Conservation (phyloP, 208 protist species). For the Tritrichomonas foetus region DNA sequence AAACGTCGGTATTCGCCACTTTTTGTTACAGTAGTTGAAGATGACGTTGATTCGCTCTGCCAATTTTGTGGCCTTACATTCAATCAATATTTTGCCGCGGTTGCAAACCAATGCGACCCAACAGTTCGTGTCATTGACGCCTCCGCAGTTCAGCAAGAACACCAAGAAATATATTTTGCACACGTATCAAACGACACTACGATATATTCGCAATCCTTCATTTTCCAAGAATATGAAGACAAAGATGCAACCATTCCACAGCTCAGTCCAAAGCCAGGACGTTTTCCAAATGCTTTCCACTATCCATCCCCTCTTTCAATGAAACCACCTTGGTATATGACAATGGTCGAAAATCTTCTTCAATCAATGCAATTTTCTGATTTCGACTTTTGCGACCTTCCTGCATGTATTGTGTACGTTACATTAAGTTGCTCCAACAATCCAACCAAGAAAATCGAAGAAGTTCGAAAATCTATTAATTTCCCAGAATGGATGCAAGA, state of each 20-base stretch:
- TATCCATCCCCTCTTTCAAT: not conserved
- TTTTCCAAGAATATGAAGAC: not conserved
- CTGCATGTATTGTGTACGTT: not conserved
- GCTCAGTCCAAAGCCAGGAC: not conserved
- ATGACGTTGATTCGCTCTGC: not conserved
- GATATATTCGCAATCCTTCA: not conserved
- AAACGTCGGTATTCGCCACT: not conserved
- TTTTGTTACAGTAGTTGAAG: not conserved
- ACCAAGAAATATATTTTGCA: not conserved
- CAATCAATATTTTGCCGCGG: not conserved
- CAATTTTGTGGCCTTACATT: not conserved
- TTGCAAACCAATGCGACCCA: not conserved
- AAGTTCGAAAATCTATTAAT: not conserved
- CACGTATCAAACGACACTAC: not conserved
- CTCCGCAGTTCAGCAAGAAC: not conserved
- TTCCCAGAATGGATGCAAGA: conserved; percentile 31
- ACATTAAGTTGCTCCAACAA: not conserved
- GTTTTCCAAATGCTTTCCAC: not conserved
- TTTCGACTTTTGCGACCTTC: not conserved
- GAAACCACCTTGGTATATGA: not conserved
- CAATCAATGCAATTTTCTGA: not conserved
- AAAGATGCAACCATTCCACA: not conserved
- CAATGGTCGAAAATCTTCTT: not conserved
- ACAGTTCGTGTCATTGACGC: not conserved
- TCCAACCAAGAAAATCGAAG: not conserved